These are phyloP conservation scores for Piedraia hortae DNA, from an alignment of 2,329 filamentous ascomycete species.

Conservation along the genomic window DNA sequence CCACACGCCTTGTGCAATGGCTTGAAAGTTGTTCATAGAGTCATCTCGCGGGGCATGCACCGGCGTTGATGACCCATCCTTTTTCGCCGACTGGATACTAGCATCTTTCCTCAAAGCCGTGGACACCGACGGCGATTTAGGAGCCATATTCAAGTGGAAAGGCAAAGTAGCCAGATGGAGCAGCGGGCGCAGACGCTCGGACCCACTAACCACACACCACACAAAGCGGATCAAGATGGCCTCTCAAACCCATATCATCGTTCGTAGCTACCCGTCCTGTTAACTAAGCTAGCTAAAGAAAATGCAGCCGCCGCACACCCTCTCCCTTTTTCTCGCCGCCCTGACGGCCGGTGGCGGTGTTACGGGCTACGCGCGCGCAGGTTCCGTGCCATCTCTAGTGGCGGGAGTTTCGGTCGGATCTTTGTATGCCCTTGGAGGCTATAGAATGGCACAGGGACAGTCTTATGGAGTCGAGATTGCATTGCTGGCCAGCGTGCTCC, in stretches of 20 bases:
- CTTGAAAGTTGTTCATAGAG: too few species aligned
- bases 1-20: slow-evolving; percentile 44
- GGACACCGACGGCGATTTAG: neutral
- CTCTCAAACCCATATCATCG: slow-evolving; percentile 1
- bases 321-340: slow-evolving; percentile 52
- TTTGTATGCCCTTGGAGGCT: slow-evolving; percentile 53
- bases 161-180: too few species aligned
- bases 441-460: slow-evolving; percentile 47
- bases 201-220: neutral
- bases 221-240: neutral
- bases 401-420: slow-evolving; percentile 63
- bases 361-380: slow-evolving; percentile 53
- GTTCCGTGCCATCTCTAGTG: slow-evolving; percentile 62
- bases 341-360: slow-evolving; percentile 71
- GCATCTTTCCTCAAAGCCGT: slow-evolving; percentile 8
- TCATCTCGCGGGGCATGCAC: too few species aligned
- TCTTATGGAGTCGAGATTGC: slow-evolving; percentile 68
- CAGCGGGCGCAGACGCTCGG: too few species aligned
- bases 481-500: slow-evolving; percentile 62
- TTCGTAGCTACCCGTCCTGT: neutral
- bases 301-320: slow-evolving; percentile 10
- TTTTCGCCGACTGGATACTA: too few species aligned
- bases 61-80: too few species aligned
- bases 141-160: too few species aligned
- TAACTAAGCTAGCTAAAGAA: neutral